Base-by-base conservation (phyloP, 169 alveolate species). In the Prorocentrum cordatum region DNA sequence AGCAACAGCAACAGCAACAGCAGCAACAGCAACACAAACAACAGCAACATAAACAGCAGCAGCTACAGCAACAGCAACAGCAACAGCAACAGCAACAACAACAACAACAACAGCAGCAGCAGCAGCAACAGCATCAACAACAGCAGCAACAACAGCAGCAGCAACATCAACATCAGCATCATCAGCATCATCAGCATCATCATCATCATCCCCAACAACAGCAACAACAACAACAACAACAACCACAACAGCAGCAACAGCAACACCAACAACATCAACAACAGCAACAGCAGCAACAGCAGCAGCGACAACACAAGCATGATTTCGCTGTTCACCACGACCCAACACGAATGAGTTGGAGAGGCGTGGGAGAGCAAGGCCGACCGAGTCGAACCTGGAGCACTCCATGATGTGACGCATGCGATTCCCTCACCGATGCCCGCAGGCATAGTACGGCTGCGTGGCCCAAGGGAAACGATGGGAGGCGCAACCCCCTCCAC, bases 181-280 rank as follows among this genome's bases (percentile, higher is more conserved):
- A n/a, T 24, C 68, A n/a, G 26, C 68, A n/a, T 24, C 68, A n/a
- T 24, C 68, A n/a, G 26, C 68, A 16, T 24, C 68, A 24, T 24
- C 68, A n/a, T 24, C 68, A n/a, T 24, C 68, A n/a, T 24, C 68
- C 2, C 10, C 68, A n/a, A n/a, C 68, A n/a, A n/a, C 68, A n/a
- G 27, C 68, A n/a, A 3, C 68, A n/a, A 59, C 68, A n/a, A 59
- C 68, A n/a, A n/a, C 68, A n/a, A 59, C 68, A n/a, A 59, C 33
- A n/a, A 59, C 68, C 2, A 59, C 68, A n/a, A 59, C 68, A n/a
- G 26, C 68, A n/a, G 27, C 68, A n/a, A n/a, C 68, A n/a, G 27
- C 68, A n/a, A n/a, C 68, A n/a, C 2, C 68, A n/a, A 59, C 68
- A n/a, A 59, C 68, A n/a, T 24, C 68, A n/a, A n/a, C 68, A n/a